phyloP scores from a whole-genome alignment of 1,284 basidiomycete genomes.

The Sporisorium exsertum region DNA sequence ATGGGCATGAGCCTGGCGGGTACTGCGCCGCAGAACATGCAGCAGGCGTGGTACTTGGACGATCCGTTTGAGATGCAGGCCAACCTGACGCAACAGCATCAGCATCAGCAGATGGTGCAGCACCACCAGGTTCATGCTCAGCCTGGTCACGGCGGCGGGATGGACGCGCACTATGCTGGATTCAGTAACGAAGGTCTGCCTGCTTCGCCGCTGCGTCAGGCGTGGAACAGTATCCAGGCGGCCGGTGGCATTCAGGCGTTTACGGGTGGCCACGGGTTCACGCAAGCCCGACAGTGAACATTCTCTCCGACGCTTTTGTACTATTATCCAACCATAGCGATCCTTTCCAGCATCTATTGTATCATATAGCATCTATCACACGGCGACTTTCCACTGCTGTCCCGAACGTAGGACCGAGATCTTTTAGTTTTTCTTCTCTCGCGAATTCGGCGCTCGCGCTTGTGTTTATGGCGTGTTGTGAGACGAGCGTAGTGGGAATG shows the following conservation, averaged over 20 bases:
- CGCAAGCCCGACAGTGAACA: slow-evolving; percentile 28
- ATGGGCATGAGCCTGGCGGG: slow-evolving; percentile 38
- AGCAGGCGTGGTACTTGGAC: slow-evolving; percentile 44
- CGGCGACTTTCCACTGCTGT: no score
- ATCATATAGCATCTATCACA: no score
- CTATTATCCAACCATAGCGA: background rate
- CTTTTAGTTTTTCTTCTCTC: background rate
- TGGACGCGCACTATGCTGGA: slow-evolving; percentile 19
- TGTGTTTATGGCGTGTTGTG: background rate
- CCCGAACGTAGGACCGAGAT: no score
- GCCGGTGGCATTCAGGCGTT: slow-evolving; percentile 53
- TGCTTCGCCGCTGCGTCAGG: slow-evolving; percentile 38
- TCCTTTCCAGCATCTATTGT: background rate
- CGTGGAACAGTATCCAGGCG: slow-evolving; percentile 52
- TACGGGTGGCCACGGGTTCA: slow-evolving; percentile 25
- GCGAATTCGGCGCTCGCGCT: no score
- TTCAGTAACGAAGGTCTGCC: slow-evolving; percentile 18
- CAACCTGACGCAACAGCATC: slow-evolving; percentile 39
- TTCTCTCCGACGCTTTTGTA: background rate
- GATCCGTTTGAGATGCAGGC: slow-evolving; percentile 49
- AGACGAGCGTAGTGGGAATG: no score
- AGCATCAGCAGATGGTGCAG: slow-evolving; percentile 36
- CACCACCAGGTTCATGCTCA: slow-evolving; percentile 25
- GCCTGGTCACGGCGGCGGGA: slow-evolving; percentile 9
- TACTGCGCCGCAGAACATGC: slow-evolving; percentile 26